Percentiles rank a stretch among this genome's conserved stretches.
Evolutionary conservation across 2,329 filamentous ascomycete species (phyloP).

Genomic region (Neofusicoccum sp.): DNA sequence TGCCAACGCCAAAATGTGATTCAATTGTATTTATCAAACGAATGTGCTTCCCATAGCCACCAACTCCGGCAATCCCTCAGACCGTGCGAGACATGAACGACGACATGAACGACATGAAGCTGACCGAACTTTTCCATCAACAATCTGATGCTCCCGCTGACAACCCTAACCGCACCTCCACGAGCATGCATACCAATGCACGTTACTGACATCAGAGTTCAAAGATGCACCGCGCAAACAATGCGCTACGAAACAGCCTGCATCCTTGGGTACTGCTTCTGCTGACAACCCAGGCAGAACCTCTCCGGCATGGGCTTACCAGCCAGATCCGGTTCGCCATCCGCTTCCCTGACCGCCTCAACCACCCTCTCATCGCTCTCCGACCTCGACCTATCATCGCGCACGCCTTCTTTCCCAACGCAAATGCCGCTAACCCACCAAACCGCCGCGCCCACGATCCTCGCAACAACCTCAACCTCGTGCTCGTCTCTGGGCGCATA

Average conservation of each 20-base stretch:
- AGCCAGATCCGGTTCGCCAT: not conserved
- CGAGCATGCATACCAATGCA: not conserved
- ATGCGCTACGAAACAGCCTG: not conserved
- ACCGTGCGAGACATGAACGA: not conserved
- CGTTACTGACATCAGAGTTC: not conserved
- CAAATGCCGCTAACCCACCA: conserved; percentile 59
- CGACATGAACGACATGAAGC: not conserved
- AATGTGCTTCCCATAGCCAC: not conserved
- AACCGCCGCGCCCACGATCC: conserved; percentile 70
- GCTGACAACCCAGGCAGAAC: conserved; percentile 11
- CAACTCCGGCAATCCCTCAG: not conserved
- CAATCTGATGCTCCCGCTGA: not conserved
- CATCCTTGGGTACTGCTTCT: conserved; percentile 7
- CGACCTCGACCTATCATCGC: conserved; percentile 23
- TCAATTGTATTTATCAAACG: not conserved
- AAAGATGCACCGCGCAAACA: not conserved
- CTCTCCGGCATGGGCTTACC: not conserved
- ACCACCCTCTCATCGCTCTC: conserved; percentile 19
- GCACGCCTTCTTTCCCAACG: conserved; percentile 26
- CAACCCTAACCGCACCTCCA: not conserved
- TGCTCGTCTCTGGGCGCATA: conserved; percentile 72
- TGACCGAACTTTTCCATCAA: not conserved
- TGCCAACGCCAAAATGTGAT: not conserved
- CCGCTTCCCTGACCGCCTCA: not conserved
- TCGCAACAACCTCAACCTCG: conserved; percentile 66